phyloP scores from a whole-genome alignment of 1,284 basidiomycete species.

The Naganishia sp. region DNA sequence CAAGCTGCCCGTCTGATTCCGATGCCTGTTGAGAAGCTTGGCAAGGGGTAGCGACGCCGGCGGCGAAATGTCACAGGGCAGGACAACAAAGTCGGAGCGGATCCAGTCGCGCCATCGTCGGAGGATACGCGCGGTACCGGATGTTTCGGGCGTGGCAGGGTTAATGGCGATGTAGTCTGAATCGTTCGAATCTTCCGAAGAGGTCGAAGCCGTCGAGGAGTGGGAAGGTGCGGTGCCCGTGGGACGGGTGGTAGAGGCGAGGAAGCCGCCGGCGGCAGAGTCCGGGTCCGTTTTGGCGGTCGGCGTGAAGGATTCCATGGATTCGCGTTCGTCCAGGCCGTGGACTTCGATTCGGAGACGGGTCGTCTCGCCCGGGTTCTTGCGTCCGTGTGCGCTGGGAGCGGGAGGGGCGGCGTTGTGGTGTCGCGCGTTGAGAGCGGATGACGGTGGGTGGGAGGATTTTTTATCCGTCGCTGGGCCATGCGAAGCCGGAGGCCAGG shows the following conservation, averaged over 20 bases:
- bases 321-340: constrained; percentile 69
- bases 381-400: constrained; percentile 41
- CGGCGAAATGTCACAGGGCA: constrained; percentile 87
- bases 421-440: constrained; percentile 32
- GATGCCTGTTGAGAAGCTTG: constrained; percentile 75
- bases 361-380: constrained; percentile 50
- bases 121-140: constrained; percentile 51
- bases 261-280: background rate
- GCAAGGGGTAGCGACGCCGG: constrained; percentile 70
- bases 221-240: constrained; percentile 33
- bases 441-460: constrained; percentile 59
- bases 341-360: constrained; percentile 70
- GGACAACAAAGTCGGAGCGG: constrained; percentile 77
- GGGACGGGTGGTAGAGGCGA: background rate
- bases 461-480: constrained; percentile 57
- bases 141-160: constrained; percentile 35
- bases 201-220: background rate
- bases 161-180: constrained; percentile 33
- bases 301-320: constrained; percentile 6
- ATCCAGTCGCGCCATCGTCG: constrained; percentile 44
- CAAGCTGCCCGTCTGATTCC: constrained; percentile 70
- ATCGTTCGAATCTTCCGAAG: constrained; percentile 42
- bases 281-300: background rate
- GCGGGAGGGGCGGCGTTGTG: constrained; percentile 52
- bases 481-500: constrained; percentile 68